These are phyloP conservation scores for Exophiala lecanii-corni DNA, from an alignment of 2,329 filamentous ascomycete genomes.

Conservation along the genomic window DNA sequence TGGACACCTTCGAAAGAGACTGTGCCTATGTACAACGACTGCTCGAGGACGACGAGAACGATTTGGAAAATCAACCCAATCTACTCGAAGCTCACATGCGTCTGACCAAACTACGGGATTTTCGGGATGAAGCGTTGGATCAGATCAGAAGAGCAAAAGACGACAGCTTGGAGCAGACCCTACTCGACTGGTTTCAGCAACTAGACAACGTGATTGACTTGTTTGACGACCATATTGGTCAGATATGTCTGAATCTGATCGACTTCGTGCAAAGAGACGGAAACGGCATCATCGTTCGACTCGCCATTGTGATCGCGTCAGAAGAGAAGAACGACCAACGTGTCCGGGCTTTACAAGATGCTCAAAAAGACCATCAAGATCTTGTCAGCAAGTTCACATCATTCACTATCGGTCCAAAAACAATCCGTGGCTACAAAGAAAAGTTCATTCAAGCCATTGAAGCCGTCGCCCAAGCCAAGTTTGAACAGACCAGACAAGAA, in stretches of 20 bases:
- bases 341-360: conserved; percentile 85
- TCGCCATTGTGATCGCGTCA: conserved; percentile 87
- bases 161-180: conserved; percentile 68
- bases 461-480: conserved; percentile 67
- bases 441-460: conserved; percentile 83
- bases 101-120: conserved; percentile 84
- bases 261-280: conserved; percentile 81
- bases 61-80: conserved; percentile 87
- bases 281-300: conserved; percentile 79
- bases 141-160: conserved; percentile 81
- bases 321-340: conserved; percentile 96
- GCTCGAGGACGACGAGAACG: conserved; percentile 75
- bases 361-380: conserved; percentile 91
- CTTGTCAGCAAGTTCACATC: conserved; percentile 90
- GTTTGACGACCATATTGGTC: conserved; percentile 93
- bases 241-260: conserved; percentile 85
- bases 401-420: conserved; percentile 88
- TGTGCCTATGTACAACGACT: conserved; percentile 71
- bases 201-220: conserved; percentile 84
- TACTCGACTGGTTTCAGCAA: conserved; percentile 83
- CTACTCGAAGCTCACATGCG: conserved; percentile 85
- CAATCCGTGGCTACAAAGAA: conserved; percentile 91
- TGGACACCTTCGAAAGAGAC: conserved; percentile 80
- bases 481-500: conserved; percentile 64
- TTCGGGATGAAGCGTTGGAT: conserved; percentile 92